A percentile compares a stretch with the other conserved stretches of the same genome.
These are phyloP conservation scores for Coemansia sp. DNA, from an alignment of 192 early-diverging fungal species.

Conservation along the genomic window DNA sequence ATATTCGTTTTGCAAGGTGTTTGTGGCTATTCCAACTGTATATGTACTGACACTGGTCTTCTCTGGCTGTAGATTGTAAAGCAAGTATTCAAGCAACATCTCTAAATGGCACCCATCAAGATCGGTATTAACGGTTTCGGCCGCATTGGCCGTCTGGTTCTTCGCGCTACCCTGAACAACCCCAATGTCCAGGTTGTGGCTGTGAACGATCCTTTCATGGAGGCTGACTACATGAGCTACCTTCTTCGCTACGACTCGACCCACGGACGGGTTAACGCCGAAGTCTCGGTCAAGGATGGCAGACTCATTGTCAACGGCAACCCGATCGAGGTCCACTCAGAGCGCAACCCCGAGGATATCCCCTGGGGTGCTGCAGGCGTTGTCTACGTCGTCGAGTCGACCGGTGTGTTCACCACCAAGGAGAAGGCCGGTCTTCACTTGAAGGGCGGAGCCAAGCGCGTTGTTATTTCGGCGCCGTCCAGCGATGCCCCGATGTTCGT, in stretches of 20 bases:
- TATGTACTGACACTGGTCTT: not conserved
- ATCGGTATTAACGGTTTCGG: conserved; percentile 83
- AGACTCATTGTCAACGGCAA: conserved; percentile 90
- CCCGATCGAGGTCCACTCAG: conserved; percentile 69
- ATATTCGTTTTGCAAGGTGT: not conserved
- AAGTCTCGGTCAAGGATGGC: conserved; percentile 74
- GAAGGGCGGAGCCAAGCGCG: conserved; percentile 95
- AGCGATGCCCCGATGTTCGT: conserved; percentile 98
- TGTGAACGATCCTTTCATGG: conserved; percentile 98
- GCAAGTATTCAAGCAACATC: conserved; percentile 1
- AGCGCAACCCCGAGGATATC: conserved; percentile 82
- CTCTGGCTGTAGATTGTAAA: not conserved
- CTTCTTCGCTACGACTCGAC: conserved; percentile 98
- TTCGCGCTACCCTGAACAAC: conserved; percentile 81
- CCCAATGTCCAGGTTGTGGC: conserved; percentile 74
- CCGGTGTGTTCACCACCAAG: conserved; percentile 94
- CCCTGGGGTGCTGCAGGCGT: conserved; percentile 82
- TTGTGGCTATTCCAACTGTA: too few species aligned
- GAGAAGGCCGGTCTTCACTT: conserved; percentile 86
- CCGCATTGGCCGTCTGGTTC: conserved; percentile 97
- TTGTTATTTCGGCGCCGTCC: conserved; percentile 97
- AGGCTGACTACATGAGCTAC: conserved; percentile 96
- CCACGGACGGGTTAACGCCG: conserved; percentile 91
- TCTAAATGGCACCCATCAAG: conserved; percentile 39
- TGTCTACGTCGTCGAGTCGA: conserved; percentile 96